phyloP scores from a whole-genome alignment of 2,329 filamentous ascomycete species.

The Clarireedia hainanense region DNA sequence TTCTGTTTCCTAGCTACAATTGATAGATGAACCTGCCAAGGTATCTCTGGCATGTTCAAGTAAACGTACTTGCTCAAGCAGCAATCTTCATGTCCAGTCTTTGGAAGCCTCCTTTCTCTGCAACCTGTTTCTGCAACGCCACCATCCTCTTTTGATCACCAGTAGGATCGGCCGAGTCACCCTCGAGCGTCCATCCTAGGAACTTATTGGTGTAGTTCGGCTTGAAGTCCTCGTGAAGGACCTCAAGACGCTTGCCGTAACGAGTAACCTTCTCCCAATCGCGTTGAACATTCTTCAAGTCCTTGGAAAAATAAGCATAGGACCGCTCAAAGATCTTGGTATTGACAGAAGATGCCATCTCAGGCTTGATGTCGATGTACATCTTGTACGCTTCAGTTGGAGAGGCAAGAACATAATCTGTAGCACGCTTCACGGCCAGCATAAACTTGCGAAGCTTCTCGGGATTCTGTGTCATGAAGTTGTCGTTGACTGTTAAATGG shows the following conservation, averaged over 20 bases:
- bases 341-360: slow-evolving; percentile 60
- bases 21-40: no score
- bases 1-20: no score
- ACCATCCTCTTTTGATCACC: slow-evolving; percentile 72
- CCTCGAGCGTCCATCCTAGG: slow-evolving; percentile 56
- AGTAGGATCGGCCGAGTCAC: slow-evolving; percentile 56
- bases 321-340: slow-evolving; percentile 74
- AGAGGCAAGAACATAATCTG: slow-evolving; percentile 59
- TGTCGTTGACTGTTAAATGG: slow-evolving; percentile 44
- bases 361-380: slow-evolving; percentile 65
- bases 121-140: slow-evolving; percentile 59
- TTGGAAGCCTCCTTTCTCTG: slow-evolving; percentile 56
- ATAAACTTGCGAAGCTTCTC: slow-evolving; percentile 61
- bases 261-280: slow-evolving; percentile 73
- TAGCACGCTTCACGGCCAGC: slow-evolving; percentile 65
- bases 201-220: slow-evolving; percentile 72
- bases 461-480: slow-evolving; percentile 57
- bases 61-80: slow-evolving; percentile 1
- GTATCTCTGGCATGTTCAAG: no score
- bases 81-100: slow-evolving; percentile 32
- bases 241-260: slow-evolving; percentile 66
- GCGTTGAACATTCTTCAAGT: slow-evolving; percentile 65
- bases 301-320: slow-evolving; percentile 67
- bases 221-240: slow-evolving; percentile 53
- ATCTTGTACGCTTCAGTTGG: slow-evolving; percentile 58